These are phyloP conservation scores for Poronia punctata DNA, from an alignment of 495 filamentous ascomycete genomes.

Conservation along the genomic window DNA sequence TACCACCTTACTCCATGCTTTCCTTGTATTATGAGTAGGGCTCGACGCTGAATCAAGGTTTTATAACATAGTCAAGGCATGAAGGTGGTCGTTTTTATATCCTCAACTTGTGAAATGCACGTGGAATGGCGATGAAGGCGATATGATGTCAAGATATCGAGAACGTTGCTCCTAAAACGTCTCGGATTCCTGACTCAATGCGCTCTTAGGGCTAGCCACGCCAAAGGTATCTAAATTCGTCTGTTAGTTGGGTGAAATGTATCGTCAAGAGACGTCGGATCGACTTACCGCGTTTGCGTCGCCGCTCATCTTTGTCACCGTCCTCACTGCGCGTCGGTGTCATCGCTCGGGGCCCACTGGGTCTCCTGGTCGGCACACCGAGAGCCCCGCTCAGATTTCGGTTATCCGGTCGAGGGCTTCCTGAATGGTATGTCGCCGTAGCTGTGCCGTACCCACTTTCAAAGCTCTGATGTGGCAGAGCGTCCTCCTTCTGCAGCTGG, in stretches of 20 bases:
- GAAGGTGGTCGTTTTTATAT: background rate
- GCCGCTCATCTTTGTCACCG: constrained; percentile 32
- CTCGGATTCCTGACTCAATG: constrained; percentile 40
- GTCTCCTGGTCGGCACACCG: constrained; percentile 34
- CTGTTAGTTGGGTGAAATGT: too few relatives aligned
- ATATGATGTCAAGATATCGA: constrained; percentile 16
- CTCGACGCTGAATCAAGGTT: too few relatives aligned
- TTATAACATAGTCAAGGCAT: background rate
- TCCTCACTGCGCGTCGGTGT: constrained; percentile 37
- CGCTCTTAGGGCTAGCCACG: constrained; percentile 30
- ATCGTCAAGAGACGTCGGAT: background rate
- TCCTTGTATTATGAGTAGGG: too few relatives aligned
- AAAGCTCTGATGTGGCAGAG: constrained; percentile 39
- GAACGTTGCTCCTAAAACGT: constrained; percentile 39
- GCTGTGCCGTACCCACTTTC: constrained; percentile 42
- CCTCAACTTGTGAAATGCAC: constrained; percentile 17
- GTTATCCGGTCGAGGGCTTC: constrained; percentile 40
- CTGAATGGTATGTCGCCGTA: constrained; percentile 34
- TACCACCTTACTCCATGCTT: too few relatives aligned
- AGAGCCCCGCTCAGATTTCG: constrained; percentile 39
- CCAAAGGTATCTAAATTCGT: constrained; percentile 46
- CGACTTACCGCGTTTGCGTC: constrained; percentile 47
- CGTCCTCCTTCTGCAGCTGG: constrained; percentile 36
- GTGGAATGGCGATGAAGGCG: constrained; percentile 19
- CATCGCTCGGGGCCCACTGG: constrained; percentile 48